A percentile compares a stretch with the other conserved stretches of the same genome.
phyloP scores from a whole-genome alignment of 164 flowering plant species.

The Kalanchoe fedtschenkoi region DNA sequence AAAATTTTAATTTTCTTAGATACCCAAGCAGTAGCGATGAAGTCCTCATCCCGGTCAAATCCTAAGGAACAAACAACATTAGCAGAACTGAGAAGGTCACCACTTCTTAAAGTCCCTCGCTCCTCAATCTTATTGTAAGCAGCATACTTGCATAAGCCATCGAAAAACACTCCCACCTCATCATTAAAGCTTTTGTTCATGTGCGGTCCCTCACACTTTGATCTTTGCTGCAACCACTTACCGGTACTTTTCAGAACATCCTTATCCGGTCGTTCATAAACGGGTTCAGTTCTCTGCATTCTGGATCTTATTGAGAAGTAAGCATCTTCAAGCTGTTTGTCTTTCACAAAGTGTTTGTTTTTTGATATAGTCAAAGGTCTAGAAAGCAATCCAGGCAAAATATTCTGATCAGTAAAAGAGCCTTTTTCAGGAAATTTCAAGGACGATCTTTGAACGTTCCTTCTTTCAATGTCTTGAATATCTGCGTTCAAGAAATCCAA shows the following conservation, averaged over 20 bases:
- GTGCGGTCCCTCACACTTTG: conserved; percentile 1
- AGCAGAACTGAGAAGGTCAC: conserved; percentile 67
- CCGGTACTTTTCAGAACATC: conserved; percentile 39
- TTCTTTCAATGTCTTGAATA: conserved; percentile 54
- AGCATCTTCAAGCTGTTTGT: conserved; percentile 67
- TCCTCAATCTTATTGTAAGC: conserved; percentile 68
- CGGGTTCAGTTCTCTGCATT: conserved; percentile 28
- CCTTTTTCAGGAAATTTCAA: conserved; percentile 13
- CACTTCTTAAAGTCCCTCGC: conserved; percentile 61
- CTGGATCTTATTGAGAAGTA: conserved; percentile 74
- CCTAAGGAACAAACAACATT: conserved; percentile 93
- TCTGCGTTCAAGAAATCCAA: conserved; percentile 58
- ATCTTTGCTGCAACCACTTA: conserved; percentile 9
- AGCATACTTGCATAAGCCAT: conserved; percentile 89
- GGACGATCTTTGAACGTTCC: conserved; percentile 20
- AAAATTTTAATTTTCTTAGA: conserved; percentile 93
- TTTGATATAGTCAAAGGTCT: conserved; percentile 11
- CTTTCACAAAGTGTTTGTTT: conserved; percentile 36
- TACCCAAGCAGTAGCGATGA: conserved; percentile 92
- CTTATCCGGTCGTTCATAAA: conserved; percentile 29
- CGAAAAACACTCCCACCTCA: conserved; percentile 63
- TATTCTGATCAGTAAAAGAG: conserved; percentile 1
- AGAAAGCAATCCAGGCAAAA: conserved; percentile 3
- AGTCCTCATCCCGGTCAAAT: conserved; percentile 89
- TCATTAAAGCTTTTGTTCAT: conserved; percentile 18